A percentile compares a stretch with the other conserved stretches of the same genome.
These are phyloP conservation scores for Cercospora berteroae DNA, from an alignment of 2,329 filamentous ascomycete genomes.

Conservation along the genomic window DNA sequence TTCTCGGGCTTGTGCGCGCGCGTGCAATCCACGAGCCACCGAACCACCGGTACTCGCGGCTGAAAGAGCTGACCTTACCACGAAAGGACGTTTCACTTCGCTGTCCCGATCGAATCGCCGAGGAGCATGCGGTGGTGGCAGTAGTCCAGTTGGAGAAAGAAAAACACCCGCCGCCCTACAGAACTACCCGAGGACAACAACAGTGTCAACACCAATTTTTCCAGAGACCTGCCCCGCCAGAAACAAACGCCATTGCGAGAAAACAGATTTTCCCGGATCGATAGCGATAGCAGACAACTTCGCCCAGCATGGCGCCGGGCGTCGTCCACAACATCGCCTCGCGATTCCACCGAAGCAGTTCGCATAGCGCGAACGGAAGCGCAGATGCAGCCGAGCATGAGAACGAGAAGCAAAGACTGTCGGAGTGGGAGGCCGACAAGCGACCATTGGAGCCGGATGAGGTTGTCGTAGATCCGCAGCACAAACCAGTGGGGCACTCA, in stretches of 20 bases:
- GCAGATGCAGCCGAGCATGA: slow-evolving; percentile 40
- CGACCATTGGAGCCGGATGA: slow-evolving; percentile 44
- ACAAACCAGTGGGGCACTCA: slow-evolving; percentile 50
- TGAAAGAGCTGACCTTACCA: not conserved
- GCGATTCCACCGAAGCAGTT: slow-evolving; percentile 38
- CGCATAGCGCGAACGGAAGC: slow-evolving; percentile 24
- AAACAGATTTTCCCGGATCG: not conserved
- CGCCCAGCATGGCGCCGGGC: slow-evolving; percentile 34
- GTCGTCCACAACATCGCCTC: slow-evolving; percentile 38
- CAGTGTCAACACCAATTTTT: not conserved
- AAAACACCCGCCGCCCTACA: not conserved
- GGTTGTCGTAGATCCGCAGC: slow-evolving; percentile 44
- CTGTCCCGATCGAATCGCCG: slow-evolving; percentile 8
- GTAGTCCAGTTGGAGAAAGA: not conserved
- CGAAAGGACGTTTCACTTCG: not conserved
- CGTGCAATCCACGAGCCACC: not conserved
- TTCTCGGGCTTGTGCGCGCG: not conserved
- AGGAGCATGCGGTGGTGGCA: slow-evolving; percentile 9
- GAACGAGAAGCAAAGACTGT: slow-evolving; percentile 48
- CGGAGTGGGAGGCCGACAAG: slow-evolving; percentile 49
- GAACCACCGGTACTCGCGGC: slow-evolving; percentile 6
- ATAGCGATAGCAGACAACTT: not conserved
- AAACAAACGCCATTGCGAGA: not conserved
- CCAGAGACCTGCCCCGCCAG: not conserved
- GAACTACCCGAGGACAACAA: not conserved